Evolutionary conservation across 192 early-diverging fungal species (phyloP).

Genomic region (Cladochytrium replicatum): DNA sequence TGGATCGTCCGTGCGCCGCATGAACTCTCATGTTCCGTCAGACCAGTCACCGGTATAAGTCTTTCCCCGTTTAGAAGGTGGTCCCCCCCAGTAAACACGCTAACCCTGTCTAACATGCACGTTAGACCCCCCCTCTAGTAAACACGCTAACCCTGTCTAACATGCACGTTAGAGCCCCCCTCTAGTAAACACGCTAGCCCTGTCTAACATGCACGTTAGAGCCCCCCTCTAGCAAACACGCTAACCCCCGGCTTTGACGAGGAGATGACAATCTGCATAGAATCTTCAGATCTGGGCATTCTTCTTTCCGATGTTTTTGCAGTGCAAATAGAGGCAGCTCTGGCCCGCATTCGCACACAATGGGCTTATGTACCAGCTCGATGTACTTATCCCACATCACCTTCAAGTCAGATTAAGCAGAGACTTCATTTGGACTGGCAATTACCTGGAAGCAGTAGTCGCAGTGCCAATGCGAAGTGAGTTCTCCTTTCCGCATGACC

Average conservation of each 20-base stretch:
- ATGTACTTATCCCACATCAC: constrained; percentile 58
- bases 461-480: constrained; percentile 78
- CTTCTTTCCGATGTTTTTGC: constrained; percentile 54
- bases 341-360: constrained; percentile 51
- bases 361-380: constrained; percentile 46
- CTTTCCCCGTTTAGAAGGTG: constrained; percentile 38
- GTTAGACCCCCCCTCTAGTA: too few species aligned
- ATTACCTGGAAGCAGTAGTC: constrained; percentile 43
- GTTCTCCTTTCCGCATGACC: constrained; percentile 59
- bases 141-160: too few species aligned
- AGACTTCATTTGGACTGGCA: background rate
- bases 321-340: constrained; percentile 32
- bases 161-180: too few species aligned
- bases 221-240: too few species aligned
- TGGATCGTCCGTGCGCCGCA: constrained; percentile 78
- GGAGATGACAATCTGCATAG: constrained; percentile 80
- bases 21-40: constrained; percentile 66
- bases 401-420: background rate
- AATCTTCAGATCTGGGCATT: constrained; percentile 64
- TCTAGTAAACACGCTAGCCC: too few species aligned
- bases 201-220: too few species aligned
- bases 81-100: constrained; percentile 57
- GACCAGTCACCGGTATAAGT: constrained; percentile 42
- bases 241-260: too few species aligned
- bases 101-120: too few species aligned